Evolutionary conservation across 257 asterid genomes (phyloP).

Genomic region (Solanum neorickii): DNA sequence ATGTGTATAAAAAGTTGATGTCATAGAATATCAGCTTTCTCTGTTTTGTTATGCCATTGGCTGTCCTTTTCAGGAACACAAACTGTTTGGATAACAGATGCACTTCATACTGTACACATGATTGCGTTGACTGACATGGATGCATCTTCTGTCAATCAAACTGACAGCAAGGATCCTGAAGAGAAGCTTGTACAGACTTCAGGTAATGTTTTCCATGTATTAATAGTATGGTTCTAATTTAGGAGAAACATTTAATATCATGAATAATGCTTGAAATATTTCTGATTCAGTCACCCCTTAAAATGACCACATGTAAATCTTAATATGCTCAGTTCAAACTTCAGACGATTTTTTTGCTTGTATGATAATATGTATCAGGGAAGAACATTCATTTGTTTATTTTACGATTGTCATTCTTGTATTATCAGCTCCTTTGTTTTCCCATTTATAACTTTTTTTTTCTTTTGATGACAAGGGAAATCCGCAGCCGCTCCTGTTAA

Average conservation of each 20-base stretch:
- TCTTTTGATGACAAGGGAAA: no score
- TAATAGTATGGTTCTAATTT: background rate
- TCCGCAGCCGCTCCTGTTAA: background rate
- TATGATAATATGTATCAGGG: background rate
- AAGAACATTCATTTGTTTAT: background rate
- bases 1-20: background rate
- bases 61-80: constrained; percentile 41
- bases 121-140: constrained; percentile 38
- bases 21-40: background rate
- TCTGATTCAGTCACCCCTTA: background rate
- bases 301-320: background rate
- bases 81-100: constrained; percentile 75
- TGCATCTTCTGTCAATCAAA: constrained; percentile 28
- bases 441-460: background rate
- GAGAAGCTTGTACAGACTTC: constrained; percentile 32
- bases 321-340: background rate
- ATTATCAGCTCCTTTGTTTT: background rate
- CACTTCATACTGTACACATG: constrained; percentile 52
- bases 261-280: background rate
- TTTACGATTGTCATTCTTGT: background rate
- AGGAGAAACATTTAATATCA: background rate
- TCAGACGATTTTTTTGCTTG: background rate
- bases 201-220: constrained; percentile 22
- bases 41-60: background rate
- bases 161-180: constrained; percentile 22